Percentiles rank a stretch among this genome's conserved stretches.
Conservation (phyloP, 345 rosid species). For the Boechera retrofracta region DNA sequence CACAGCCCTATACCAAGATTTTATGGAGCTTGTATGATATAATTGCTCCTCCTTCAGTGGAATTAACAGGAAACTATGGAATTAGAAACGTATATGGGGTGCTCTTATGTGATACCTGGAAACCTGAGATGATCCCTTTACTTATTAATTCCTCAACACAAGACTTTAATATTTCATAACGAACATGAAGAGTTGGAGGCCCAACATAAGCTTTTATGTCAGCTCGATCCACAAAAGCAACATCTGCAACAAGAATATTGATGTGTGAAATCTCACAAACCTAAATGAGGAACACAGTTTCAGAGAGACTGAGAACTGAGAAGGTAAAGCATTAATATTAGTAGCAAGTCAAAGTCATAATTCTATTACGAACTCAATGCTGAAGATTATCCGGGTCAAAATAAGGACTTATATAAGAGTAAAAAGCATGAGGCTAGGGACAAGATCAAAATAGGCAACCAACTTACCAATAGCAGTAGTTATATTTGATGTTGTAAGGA, state of each 20-base stretch:
- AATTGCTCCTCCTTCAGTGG: conserved; percentile 14
- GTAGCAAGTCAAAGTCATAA: conserved; percentile 15
- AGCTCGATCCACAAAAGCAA: conserved; percentile 96
- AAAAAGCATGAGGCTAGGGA: neutral
- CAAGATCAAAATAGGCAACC: conserved; percentile 21
- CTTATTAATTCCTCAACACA: conserved; percentile 82
- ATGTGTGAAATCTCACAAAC: neutral
- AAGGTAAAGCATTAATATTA: conserved; percentile 14
- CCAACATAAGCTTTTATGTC: conserved; percentile 98
- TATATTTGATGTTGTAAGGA: conserved; percentile 94
- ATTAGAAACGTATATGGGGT: neutral
- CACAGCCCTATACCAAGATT: conserved; percentile 56
- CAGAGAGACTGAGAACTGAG: conserved; percentile 5
- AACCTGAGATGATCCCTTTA: conserved; percentile 67
- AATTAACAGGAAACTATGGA: conserved; percentile 5
- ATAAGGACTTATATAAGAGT: neutral
- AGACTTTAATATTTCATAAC: conserved; percentile 87
- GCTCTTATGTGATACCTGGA: conserved; percentile 54
- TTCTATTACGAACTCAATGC: conserved; percentile 9
- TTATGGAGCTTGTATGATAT: conserved; percentile 25
- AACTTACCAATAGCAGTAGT: conserved; percentile 96
- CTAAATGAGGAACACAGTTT: conserved; percentile 2
- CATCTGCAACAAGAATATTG: conserved; percentile 59
- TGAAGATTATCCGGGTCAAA: neutral
- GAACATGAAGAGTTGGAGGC: conserved; percentile 94